These are phyloP conservation scores for Claviceps sp. DNA, from an alignment of 2,329 filamentous ascomycete species.

Conservation along the genomic window DNA sequence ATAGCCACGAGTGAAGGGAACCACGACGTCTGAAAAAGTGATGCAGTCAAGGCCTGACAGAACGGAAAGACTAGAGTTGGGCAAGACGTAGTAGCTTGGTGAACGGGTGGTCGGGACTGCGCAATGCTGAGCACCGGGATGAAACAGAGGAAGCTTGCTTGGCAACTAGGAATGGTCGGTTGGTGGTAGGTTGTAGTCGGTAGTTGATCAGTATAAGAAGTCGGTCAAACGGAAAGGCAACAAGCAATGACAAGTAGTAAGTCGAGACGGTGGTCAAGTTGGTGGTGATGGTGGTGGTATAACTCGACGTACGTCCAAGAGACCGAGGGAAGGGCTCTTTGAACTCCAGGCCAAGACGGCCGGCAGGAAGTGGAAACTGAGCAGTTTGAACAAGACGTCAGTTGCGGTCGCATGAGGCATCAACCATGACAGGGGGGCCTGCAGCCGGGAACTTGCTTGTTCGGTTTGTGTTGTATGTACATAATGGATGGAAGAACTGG, in stretches of 20 bases:
- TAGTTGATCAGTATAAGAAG: not conserved
- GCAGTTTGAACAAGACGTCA: conserved; percentile 4
- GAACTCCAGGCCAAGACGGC: not conserved
- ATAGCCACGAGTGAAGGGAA: conserved; percentile 18
- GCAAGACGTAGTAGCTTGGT: not conserved
- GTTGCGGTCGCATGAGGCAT: conserved; percentile 8
- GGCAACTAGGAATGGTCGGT: not conserved
- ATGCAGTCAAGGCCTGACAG: not conserved
- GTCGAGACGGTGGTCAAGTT: not conserved
- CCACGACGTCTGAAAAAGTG: conserved; percentile 14
- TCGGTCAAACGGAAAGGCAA: not conserved
- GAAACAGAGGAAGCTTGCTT: conserved; percentile 1
- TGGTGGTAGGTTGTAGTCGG: not conserved
- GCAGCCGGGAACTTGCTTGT: conserved; percentile 17
- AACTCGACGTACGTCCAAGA: not conserved
- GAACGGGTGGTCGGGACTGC: conserved; percentile 11
- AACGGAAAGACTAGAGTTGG: not conserved
- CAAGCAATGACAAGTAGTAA: not conserved
- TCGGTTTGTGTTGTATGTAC: conserved; percentile 1
- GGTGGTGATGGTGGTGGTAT: not conserved
- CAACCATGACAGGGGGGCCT: conserved; percentile 11
- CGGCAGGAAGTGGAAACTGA: conserved; percentile 1
- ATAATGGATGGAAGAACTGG: not conserved
- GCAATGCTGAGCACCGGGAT: conserved; percentile 10
- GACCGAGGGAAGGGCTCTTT: not conserved